A percentile compares a stretch with the other conserved stretches of the same genome.
Evolutionary conservation across 768 basidiomycete genomes (phyloP).

Genomic region (Tricholoma furcatifolium): DNA sequence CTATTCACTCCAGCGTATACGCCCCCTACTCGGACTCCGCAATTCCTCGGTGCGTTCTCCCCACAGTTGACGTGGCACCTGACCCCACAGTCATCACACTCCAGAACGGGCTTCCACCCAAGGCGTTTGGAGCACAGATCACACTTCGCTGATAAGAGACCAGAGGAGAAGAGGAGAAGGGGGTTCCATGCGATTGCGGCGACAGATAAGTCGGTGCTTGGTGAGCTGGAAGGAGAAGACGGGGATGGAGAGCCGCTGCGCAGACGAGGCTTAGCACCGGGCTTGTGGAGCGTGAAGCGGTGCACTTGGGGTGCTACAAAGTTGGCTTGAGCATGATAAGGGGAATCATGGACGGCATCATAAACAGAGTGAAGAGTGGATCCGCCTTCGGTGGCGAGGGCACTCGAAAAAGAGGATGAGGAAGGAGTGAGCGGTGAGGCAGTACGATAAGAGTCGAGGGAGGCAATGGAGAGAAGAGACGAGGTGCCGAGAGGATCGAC

Average conservation of each 20-base stretch:
- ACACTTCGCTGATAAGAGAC: slow-evolving; percentile 71
- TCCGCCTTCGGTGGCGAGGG: slow-evolving; percentile 75
- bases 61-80: slow-evolving; percentile 90
- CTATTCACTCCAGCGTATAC: slow-evolving; percentile 17
- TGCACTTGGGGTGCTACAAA: slow-evolving; percentile 59
- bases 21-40: slow-evolving; percentile 47
- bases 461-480: slow-evolving; percentile 56
- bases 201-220: slow-evolving; percentile 22
- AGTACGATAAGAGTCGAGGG: slow-evolving; percentile 65
- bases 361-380: slow-evolving; percentile 58
- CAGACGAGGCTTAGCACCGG: slow-evolving; percentile 58
- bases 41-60: slow-evolving; percentile 77
- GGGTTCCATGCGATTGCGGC: slow-evolving; percentile 60
- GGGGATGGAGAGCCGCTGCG: slow-evolving; percentile 30
- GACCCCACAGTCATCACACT: slow-evolving; percentile 81
- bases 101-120: slow-evolving; percentile 82
- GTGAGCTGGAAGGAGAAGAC: slow-evolving; percentile 26
- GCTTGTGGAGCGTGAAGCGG: slow-evolving; percentile 85
- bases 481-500: slow-evolving; percentile 38
- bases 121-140: slow-evolving; percentile 80
- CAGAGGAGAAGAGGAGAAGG: slow-evolving; percentile 74
- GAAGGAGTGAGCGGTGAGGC: slow-evolving; percentile 43
- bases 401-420: slow-evolving; percentile 48
- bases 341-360: slow-evolving; percentile 8
- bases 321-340: slow-evolving; percentile 12